Percentiles rank a stretch among this genome's conserved stretches.
Conservation (phyloP, 2,329 filamentous ascomycete species). For the Peltaster fructicola region DNA sequence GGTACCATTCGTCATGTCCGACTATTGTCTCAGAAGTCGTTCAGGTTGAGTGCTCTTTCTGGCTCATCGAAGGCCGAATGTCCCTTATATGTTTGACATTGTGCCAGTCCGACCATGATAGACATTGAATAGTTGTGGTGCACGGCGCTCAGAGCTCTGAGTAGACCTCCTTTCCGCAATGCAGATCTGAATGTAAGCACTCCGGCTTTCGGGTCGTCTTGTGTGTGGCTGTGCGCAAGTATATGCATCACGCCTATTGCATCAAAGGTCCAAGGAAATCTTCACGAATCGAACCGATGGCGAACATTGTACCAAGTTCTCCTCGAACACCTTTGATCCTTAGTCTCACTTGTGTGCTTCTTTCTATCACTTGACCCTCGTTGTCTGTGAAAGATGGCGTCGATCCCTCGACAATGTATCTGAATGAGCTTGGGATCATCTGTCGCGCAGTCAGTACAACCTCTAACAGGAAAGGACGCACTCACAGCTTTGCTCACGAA, state of each 20-base stretch:
- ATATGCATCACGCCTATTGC: background rate
- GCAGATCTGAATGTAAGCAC: no score
- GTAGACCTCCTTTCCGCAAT: no score
- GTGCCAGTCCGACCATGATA: no score
- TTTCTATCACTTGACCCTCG: conserved; percentile 82
- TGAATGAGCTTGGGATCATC: conserved; percentile 84
- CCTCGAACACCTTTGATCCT: conserved; percentile 89
- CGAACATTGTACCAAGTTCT: conserved; percentile 89
- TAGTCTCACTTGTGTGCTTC: conserved; percentile 78
- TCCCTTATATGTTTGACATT: no score
- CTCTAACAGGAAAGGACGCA: conserved; percentile 30
- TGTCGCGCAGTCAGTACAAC: conserved; percentile 19
- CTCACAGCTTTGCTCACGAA: conserved; percentile 74
- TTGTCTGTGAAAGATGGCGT: conserved; percentile 96
- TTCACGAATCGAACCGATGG: conserved; percentile 92
- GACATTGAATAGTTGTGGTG: no score
- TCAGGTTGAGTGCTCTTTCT: no score
- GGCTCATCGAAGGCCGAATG: no score
- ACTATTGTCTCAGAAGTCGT: no score
- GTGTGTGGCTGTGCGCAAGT: no score
- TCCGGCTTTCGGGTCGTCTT: no score
- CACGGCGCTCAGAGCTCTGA: no score
- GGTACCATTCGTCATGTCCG: no score
- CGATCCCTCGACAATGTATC: conserved; percentile 87
- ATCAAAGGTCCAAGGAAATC: conserved; percentile 23